Evolutionary conservation across 2,329 filamentous ascomycete species (phyloP).

Genomic region (Aspergillus eucalypticola): DNA sequence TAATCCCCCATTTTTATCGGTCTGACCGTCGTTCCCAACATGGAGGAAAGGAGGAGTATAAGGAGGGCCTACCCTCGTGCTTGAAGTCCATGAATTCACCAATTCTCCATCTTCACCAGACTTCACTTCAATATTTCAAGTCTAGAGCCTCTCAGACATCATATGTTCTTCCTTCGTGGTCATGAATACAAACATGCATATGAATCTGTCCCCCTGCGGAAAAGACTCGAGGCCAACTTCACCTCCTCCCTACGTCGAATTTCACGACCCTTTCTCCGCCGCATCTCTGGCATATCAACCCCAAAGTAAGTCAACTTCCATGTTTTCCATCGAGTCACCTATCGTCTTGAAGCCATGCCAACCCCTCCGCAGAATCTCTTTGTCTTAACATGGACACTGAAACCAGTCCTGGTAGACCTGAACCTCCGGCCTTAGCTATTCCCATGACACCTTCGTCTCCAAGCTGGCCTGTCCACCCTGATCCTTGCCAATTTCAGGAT

Average conservation of each 20-base stretch:
- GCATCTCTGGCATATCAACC: constrained; percentile 22
- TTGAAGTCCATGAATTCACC: not conserved
- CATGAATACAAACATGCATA: constrained; percentile 18
- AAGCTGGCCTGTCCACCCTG: not conserved
- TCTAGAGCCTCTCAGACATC: not conserved
- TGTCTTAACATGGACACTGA: constrained; percentile 32
- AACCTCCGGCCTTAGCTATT: constrained; percentile 8
- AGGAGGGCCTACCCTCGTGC: not conserved
- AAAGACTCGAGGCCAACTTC: constrained; percentile 35
- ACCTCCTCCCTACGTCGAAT: constrained; percentile 27
- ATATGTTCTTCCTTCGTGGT: constrained; percentile 31
- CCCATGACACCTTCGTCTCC: not conserved
- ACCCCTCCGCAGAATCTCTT: constrained; percentile 26
- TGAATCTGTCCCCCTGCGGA: constrained; percentile 28
- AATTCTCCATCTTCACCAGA: not conserved
- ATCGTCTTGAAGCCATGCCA: constrained; percentile 3
- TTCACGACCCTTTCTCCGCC: constrained; percentile 30
- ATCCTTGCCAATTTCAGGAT: not conserved
- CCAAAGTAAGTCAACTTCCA: constrained; percentile 28
- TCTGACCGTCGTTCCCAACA: not conserved
- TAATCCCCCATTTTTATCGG: constrained; percentile 1
- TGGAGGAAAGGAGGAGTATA: constrained; percentile 3
- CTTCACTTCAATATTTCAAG: too few species aligned
- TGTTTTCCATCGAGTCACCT: not conserved
- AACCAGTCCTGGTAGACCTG: constrained; percentile 27